phyloP scores from a whole-genome alignment of 805 yeast genomes.

The Hanseniaspora clermontiae region DNA sequence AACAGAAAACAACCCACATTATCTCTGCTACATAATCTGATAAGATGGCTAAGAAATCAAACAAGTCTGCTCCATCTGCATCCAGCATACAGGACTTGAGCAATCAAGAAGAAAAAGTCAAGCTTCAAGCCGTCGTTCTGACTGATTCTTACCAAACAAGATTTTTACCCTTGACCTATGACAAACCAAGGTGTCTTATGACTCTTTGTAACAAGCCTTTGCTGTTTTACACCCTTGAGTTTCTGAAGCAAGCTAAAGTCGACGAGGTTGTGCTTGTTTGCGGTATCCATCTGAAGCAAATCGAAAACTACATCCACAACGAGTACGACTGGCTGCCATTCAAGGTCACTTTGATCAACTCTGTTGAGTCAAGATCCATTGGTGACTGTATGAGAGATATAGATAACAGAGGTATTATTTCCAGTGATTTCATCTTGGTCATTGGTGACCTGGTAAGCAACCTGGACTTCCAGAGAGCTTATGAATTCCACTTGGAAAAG shows the following conservation, averaged over 20 bases:
- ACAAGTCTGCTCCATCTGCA: background rate
- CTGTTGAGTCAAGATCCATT: slow-evolving; percentile 78
- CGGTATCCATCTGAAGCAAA: slow-evolving; percentile 79
- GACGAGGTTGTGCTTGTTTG: slow-evolving; percentile 84
- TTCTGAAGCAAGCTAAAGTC: slow-evolving; percentile 68
- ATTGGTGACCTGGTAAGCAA: slow-evolving; percentile 95
- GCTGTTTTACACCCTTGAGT: slow-evolving; percentile 88
- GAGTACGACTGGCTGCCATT: slow-evolving; percentile 61
- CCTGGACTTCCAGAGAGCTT: slow-evolving; percentile 60
- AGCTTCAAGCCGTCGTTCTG: slow-evolving; percentile 85
- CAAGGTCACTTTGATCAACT: slow-evolving; percentile 60
- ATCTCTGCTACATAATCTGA: background rate
- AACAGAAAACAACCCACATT: background rate
- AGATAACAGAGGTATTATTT: slow-evolving; percentile 78
- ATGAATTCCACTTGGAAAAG: slow-evolving; percentile 60
- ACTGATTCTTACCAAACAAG: slow-evolving; percentile 88
- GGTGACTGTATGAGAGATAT: slow-evolving; percentile 97
- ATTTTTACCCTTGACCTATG: slow-evolving; percentile 82
- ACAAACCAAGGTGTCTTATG: slow-evolving; percentile 76
- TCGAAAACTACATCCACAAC: slow-evolving; percentile 63
- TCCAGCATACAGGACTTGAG: slow-evolving; percentile 31
- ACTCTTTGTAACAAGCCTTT: slow-evolving; percentile 90
- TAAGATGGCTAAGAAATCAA: slow-evolving; percentile 9
- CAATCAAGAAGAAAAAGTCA: slow-evolving; percentile 45
- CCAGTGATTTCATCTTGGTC: slow-evolving; percentile 78